Evolutionary conservation across 768 basidiomycete genomes (phyloP).

Genomic region (Trametes coccinea): DNA sequence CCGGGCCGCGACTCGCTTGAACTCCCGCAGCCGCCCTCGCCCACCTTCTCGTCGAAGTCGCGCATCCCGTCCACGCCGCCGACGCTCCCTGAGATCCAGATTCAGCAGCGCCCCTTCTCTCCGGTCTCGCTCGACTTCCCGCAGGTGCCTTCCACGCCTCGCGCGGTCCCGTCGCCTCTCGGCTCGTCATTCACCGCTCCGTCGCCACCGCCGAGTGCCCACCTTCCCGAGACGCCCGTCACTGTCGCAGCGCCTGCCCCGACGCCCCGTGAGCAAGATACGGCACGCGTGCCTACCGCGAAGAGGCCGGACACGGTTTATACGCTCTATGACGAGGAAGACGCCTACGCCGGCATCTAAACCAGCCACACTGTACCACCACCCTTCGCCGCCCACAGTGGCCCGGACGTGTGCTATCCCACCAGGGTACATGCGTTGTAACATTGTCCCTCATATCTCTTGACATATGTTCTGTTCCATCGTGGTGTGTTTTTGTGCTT

Average conservation of each 20-base stretch:
- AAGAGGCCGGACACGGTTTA: conserved; percentile 52
- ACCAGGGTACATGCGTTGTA: conserved; percentile 1
- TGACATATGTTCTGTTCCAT: conserved; percentile 2
- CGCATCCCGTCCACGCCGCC: conserved; percentile 54
- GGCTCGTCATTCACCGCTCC: conserved; percentile 23
- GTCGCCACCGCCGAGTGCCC: conserved; percentile 20
- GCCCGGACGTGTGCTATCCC: neutral
- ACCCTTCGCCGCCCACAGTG: conserved; percentile 4
- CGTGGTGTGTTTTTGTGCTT: conserved; percentile 10
- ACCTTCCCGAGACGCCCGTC: conserved; percentile 16
- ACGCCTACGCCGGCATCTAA: conserved; percentile 72
- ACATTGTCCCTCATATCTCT: neutral
- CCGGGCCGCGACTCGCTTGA: conserved; percentile 16
- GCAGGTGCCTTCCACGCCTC: conserved; percentile 15
- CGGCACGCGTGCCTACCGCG: conserved; percentile 16
- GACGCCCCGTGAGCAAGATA: neutral
- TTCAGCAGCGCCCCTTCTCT: conserved; percentile 47
- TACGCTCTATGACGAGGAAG: conserved; percentile 59
- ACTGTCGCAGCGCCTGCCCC: neutral
- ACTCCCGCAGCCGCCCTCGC: conserved; percentile 31
- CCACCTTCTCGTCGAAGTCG: conserved; percentile 35
- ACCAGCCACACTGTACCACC: conserved; percentile 12
- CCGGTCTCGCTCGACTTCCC: conserved; percentile 35
- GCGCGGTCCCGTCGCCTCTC: conserved; percentile 30
- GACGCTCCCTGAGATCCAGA: conserved; percentile 51